A percentile compares a stretch with the other conserved stretches of the same genome.
phyloP scores from a whole-genome alignment of 176 grass and related monocot genomes.

The Paspalum vaginatum region DNA sequence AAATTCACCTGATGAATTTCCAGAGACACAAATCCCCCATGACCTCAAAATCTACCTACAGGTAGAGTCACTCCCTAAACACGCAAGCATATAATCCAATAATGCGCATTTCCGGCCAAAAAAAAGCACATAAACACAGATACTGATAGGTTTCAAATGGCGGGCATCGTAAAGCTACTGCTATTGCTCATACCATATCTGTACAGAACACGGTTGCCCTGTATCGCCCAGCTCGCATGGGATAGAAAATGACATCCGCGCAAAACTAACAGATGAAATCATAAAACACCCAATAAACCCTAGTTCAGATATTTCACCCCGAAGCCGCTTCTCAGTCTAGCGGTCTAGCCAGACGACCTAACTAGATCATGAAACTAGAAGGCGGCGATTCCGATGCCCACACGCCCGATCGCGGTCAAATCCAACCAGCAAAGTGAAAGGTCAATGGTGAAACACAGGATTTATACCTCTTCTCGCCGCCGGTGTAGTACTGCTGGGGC shows the following conservation, averaged over 20 bases:
- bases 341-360: not conserved
- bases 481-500: conserved; percentile 98
- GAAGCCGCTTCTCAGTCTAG: too few species aligned
- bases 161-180: not conserved
- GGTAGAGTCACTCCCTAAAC: not conserved
- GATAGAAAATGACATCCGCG: conserved; percentile 4
- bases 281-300: not conserved
- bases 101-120: not conserved
- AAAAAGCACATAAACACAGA: not conserved
- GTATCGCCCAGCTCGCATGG: not conserved
- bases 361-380: not conserved
- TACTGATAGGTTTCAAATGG: not conserved
- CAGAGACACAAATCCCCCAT: not conserved
- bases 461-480: conserved; percentile 89
- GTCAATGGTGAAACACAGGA: not conserved
- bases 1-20: conserved; percentile 3
- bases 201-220: not conserved
- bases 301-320: not conserved
- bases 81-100: not conserved
- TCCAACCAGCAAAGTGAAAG: not conserved
- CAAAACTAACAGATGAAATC: not conserved
- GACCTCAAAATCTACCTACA: conserved; percentile 6
- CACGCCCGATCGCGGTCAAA: conserved; percentile 33
- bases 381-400: conserved; percentile 19
- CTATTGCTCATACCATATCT: not conserved